Evolutionary conservation across 1,284 basidiomycete species (phyloP).

Genomic region (Phlebopus sp.): DNA sequence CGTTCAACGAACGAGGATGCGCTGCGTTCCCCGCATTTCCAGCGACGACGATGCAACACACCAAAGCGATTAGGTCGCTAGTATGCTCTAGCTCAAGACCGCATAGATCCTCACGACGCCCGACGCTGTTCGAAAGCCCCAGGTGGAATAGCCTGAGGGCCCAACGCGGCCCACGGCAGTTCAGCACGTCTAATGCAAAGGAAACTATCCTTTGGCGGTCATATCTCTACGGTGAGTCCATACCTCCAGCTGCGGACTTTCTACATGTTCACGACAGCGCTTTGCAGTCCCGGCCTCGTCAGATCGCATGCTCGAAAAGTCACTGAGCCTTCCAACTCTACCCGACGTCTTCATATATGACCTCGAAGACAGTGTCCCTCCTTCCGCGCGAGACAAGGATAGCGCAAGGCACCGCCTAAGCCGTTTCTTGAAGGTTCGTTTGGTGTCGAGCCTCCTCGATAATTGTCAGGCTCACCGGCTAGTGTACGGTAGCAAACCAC

Average conservation of each 20-base stretch:
- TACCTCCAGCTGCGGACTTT: background rate
- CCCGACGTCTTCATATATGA: slow-evolving; percentile 85
- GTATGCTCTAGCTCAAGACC: too few species aligned
- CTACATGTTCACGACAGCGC: background rate
- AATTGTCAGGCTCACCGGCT: slow-evolving; percentile 12
- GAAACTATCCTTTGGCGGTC: slow-evolving; percentile 45
- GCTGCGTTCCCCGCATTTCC: background rate
- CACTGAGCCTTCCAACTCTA: slow-evolving; percentile 44
- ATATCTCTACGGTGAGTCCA: slow-evolving; percentile 54
- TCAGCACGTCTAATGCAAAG: slow-evolving; percentile 18
- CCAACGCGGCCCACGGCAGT: slow-evolving; percentile 8
- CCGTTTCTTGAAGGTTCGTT: slow-evolving; percentile 56
- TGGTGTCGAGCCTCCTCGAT: slow-evolving; percentile 4
- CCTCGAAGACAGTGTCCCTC: slow-evolving; percentile 80
- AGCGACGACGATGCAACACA: background rate
- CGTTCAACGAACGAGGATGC: too few species aligned
- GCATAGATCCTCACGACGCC: too few species aligned
- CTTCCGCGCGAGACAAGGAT: slow-evolving; percentile 55
- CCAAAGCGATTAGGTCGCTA: too few species aligned
- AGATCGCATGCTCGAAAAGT: slow-evolving; percentile 79
- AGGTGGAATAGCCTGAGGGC: too few species aligned
- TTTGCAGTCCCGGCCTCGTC: slow-evolving; percentile 69
- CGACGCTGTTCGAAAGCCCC: too few species aligned
- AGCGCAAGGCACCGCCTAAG: slow-evolving; percentile 58
- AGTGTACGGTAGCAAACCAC: slow-evolving; percentile 27